Percentiles rank a stretch among this genome's conserved stretches.
Evolutionary conservation across 2,329 filamentous ascomycete species (phyloP).

Genomic region (Botrytis cinerea): DNA sequence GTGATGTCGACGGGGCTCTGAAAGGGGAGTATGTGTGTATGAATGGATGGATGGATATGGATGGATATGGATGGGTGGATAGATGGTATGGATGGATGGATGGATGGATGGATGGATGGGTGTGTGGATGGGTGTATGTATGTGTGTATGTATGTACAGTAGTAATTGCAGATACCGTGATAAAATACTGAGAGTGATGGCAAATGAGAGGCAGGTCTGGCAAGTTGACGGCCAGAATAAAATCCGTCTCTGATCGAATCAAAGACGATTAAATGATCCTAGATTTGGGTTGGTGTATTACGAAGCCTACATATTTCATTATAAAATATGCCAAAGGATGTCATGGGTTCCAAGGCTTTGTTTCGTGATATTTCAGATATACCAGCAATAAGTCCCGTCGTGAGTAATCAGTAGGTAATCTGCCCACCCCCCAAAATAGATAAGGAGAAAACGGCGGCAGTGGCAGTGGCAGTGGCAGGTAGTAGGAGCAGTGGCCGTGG

Average conservation of each 20-base stretch:
- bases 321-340: slow-evolving; percentile 11
- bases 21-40: neutral
- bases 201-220: neutral
- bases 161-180: neutral
- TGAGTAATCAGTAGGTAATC: neutral
- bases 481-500: neutral
- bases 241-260: slow-evolving; percentile 4
- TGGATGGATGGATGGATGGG: neutral
- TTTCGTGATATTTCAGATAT: neutral
- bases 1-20: slow-evolving; percentile 9
- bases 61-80: neutral
- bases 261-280: slow-evolving; percentile 5
- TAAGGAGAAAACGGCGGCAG: neutral
- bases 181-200: slow-evolving; percentile 9
- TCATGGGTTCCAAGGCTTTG: slow-evolving; percentile 13
- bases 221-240: too few relatives aligned
- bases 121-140: neutral
- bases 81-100: too few relatives aligned
- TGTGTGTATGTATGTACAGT: neutral
- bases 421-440: neutral
- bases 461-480: neutral
- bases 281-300: slow-evolving; percentile 16
- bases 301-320: slow-evolving; percentile 14
- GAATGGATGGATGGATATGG: neutral
- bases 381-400: neutral